These are phyloP conservation scores for Fusarium subglutinans DNA, from an alignment of 2,329 filamentous ascomycete species.

Conservation along the genomic window DNA sequence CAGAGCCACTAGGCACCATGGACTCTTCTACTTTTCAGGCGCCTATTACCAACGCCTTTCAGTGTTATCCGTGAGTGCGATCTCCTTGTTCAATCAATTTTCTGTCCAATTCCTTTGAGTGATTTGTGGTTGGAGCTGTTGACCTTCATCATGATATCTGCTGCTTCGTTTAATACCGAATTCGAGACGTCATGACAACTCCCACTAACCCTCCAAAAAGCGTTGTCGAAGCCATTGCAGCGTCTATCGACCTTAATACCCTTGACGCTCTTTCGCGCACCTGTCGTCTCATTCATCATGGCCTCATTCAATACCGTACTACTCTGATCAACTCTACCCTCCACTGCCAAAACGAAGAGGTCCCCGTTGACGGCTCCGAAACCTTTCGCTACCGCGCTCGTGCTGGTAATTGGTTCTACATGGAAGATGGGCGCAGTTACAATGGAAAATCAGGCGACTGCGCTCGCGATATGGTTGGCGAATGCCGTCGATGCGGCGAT, in stretches of 20 bases:
- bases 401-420: conserved; percentile 67
- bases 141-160: conserved; percentile 26
- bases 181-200: conserved; percentile 20
- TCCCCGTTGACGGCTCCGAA: conserved; percentile 63
- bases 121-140: background rate
- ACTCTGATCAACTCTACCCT: conserved; percentile 79
- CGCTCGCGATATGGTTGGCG: conserved; percentile 85
- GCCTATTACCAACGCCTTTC: conserved; percentile 39
- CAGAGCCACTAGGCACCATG: conserved; percentile 39
- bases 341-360: conserved; percentile 78
- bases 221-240: conserved; percentile 78
- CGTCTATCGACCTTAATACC: conserved; percentile 84
- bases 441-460: conserved; percentile 79
- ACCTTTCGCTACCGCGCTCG: conserved; percentile 66
- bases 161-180: background rate
- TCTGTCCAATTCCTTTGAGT: background rate
- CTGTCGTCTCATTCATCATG: conserved; percentile 80
- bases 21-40: conserved; percentile 38
- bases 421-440: conserved; percentile 63
- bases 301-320: conserved; percentile 80
- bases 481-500: conserved; percentile 79
- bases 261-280: conserved; percentile 84
- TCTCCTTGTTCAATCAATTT: background rate
- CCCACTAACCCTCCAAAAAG: conserved; percentile 57
- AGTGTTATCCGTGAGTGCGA: conserved; percentile 42